phyloP scores from a whole-genome alignment of 352 stramenopile genomes.

The Globisporangium recalcitrans region DNA sequence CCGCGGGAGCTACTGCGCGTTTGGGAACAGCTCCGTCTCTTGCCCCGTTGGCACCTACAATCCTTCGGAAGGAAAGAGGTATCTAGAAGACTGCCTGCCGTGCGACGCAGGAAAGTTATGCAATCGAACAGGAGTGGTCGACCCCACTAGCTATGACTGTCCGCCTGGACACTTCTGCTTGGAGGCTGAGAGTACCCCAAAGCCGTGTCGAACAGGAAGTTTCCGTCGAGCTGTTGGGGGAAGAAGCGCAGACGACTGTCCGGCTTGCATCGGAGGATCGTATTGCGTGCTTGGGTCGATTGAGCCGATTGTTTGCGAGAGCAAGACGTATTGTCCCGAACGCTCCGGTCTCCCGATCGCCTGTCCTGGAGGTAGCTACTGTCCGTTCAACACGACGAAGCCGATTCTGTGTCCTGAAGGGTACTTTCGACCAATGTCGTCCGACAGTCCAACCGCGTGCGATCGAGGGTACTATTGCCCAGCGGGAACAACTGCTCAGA shows the following conservation, averaged over 20 bases:
- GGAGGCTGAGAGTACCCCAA: conserved; percentile 26
- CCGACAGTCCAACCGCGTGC: conserved; percentile 32
- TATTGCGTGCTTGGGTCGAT: conserved; percentile 46
- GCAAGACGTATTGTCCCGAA: conserved; percentile 52
- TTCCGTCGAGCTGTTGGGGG: conserved; percentile 36
- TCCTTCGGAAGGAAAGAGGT: conserved; percentile 23
- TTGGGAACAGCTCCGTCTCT: conserved; percentile 33
- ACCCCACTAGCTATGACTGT: conserved; percentile 58
- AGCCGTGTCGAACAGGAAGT: conserved; percentile 40
- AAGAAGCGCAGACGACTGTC: conserved; percentile 36
- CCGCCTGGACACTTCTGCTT: conserved; percentile 71
- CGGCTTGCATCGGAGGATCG: conserved; percentile 48
- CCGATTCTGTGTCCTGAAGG: conserved; percentile 59
- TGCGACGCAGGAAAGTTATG: conserved; percentile 75
- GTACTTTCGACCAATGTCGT: conserved; percentile 61
- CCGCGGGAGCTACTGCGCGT: conserved; percentile 49
- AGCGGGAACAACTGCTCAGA: conserved; percentile 31
- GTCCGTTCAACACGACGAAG: conserved; percentile 59
- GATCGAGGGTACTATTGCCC: conserved; percentile 72
- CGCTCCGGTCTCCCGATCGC: conserved; percentile 39
- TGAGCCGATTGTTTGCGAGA: conserved; percentile 44
- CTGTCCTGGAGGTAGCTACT: conserved; percentile 72
- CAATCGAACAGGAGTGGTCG: conserved; percentile 56
- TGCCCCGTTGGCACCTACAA: conserved; percentile 71
- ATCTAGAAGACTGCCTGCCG: conserved; percentile 45